Evolutionary conservation across 176 grass and related monocot genomes (phyloP).

Genomic region (Hordeum vulgare): MorexV3_pseudomolecules_assembly NC_058518.1:170530177-170530676

Average conservation of each 20-base stretch:
- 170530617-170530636: neutral
- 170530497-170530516: neutral
- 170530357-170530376: slow-evolving; percentile 28
- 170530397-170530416: slow-evolving; percentile 3
- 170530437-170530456: slow-evolving; percentile 22
- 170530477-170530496: slow-evolving; percentile 34
- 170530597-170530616: slow-evolving; percentile 21
- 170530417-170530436: slow-evolving; percentile 16
- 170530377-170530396: slow-evolving; percentile 24
- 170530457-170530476: slow-evolving; percentile 34
- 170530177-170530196: too few relatives aligned
- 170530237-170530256: too few relatives aligned
- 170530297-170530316: neutral
- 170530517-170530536: neutral
- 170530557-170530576: slow-evolving; percentile 16
- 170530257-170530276: too few relatives aligned
- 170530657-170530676: neutral
- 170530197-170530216: too few relatives aligned
- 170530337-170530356: neutral
- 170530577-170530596: neutral
- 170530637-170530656: slow-evolving; percentile 19
- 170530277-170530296: too few relatives aligned
- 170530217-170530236: too few relatives aligned
- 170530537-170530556: slow-evolving; percentile 18
- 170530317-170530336: neutral